A percentile compares a stretch with the other conserved stretches of the same genome.
Evolutionary conservation across 768 basidiomycete genomes (phyloP).

Genomic region (Amanita exitialis): DNA sequence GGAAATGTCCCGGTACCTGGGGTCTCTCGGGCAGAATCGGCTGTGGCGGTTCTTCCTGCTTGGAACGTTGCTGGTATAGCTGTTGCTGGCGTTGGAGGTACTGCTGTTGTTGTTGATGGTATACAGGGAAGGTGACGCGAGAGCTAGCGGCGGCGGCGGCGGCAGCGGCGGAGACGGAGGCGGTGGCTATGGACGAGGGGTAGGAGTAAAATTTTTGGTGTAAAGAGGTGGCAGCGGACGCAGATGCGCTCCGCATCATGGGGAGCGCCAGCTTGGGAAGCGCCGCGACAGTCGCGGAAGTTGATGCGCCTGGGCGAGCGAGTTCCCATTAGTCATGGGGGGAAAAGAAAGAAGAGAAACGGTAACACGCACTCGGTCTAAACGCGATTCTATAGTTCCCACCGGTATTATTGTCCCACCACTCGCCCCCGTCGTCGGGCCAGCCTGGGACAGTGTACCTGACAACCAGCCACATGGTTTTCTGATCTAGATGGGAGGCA

Average conservation of each 20-base stretch:
- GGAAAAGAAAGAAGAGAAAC: not conserved
- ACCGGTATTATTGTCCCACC: slow-evolving; percentile 89
- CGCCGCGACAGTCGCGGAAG: slow-evolving; percentile 4
- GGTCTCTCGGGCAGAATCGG: not conserved
- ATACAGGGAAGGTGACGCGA: slow-evolving; percentile 1
- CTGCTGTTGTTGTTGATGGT: slow-evolving; percentile 4
- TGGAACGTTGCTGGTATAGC: slow-evolving; percentile 7
- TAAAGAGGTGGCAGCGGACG: not conserved
- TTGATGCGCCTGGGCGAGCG: no score
- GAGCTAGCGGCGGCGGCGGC: not conserved
- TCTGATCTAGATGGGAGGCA: slow-evolving; percentile 32
- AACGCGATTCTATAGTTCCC: slow-evolving; percentile 75
- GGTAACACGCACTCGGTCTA: slow-evolving; percentile 11
- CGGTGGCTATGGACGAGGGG: slow-evolving; percentile 2
- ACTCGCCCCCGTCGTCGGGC: slow-evolving; percentile 34
- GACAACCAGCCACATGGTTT: slow-evolving; percentile 53
- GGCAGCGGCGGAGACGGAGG: no score
- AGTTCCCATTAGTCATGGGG: not conserved
- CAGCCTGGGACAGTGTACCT: slow-evolving; percentile 27
- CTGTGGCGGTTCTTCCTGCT: slow-evolving; percentile 7
- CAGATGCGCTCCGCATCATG: not conserved
- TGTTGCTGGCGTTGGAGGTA: not conserved
- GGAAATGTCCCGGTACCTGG: slow-evolving; percentile 9
- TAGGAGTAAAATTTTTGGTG: slow-evolving; percentile 7
- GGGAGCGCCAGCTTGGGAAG: slow-evolving; percentile 5